Conservation (phyloP, 106 monocot species). For the Platanthera guangdongensis region DNA sequence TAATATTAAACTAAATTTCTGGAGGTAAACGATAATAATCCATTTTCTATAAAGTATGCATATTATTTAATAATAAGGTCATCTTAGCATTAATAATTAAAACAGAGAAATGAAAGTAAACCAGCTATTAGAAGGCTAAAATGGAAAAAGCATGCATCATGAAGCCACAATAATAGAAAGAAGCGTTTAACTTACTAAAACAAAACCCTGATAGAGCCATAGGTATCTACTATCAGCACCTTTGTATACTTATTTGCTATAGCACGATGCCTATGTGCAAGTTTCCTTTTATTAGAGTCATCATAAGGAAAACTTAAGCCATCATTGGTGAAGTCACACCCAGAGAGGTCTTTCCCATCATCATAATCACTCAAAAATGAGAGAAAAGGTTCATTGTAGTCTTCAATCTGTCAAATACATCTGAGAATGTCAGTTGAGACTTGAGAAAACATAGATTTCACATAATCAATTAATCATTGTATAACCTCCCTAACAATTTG, state of each 20-base stretch:
- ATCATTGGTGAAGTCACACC: slow-evolving; percentile 78
- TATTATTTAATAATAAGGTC: no score
- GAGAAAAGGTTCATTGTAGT: slow-evolving; percentile 77
- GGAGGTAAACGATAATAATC: no score
- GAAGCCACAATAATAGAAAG: slow-evolving; percentile 1
- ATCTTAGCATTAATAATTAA: no score
- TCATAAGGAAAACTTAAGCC: slow-evolving; percentile 56
- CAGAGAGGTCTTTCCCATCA: slow-evolving; percentile 76
- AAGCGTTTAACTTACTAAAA: slow-evolving; percentile 18
- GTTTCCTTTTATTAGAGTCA: slow-evolving; percentile 72
- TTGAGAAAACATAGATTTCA: background rate
- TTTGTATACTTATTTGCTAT: slow-evolving; percentile 73
- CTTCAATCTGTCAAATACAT: slow-evolving; percentile 55
- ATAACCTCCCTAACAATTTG: background rate
- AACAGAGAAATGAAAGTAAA: background rate
- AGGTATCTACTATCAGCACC: slow-evolving; percentile 35
- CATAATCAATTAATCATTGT: background rate
- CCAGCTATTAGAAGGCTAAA: background rate
- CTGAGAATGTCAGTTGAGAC: background rate
- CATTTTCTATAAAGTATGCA: no score
- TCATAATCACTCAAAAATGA: slow-evolving; percentile 52
- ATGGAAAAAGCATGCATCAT: background rate
- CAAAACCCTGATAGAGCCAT: slow-evolving; percentile 4
- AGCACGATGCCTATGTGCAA: slow-evolving; percentile 74
- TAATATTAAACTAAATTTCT: no score